Base-by-base conservation (phyloP, 352 stramenopile species). In the Pythium diclinum region DNA sequence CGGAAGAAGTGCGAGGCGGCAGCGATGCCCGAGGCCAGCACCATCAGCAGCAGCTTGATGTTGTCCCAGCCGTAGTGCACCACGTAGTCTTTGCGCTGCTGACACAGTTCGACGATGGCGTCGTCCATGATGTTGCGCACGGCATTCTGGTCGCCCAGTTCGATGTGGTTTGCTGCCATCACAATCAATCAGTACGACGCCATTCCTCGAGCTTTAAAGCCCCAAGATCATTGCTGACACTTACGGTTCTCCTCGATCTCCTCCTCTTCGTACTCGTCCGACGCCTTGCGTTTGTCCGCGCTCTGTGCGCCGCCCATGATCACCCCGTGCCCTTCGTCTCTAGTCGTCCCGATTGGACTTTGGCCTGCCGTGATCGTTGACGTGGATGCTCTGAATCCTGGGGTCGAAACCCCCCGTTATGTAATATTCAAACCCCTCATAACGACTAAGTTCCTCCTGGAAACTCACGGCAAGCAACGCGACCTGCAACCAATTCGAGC, bases 81-180 rank as follows among this genome's bases (percentile, higher is more conserved):
- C 49, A 72, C 65, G 48, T 80, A 89, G 4, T 81, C 67, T 30
- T 75, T 53, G 53, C 81, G 86, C 21, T 74, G 72, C 61, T 91
- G 65, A 57, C 92, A 90, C 59, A 85, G 81, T 69, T 92, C 87
- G 56, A 78, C 64, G 54, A 95, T 78, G 17, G 78, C 81, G 63
- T 95, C 87, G 66, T 95, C 87, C 57, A 95, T 71, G 40, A 95
- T 75, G 64, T 94, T 94, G 71, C 92, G 92, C 33, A 95, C 85
- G 16, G 85, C 87, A 46, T 91, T 90, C 61, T 94, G 85, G 73
- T 95, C 87, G 9, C 83, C 85, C 38, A 81, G 89, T 68, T 95
- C 85, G 44, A 94, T 67, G 53, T 80, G 75, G 42, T 78, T 52
- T 58, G 85, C 72, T 92, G 71, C 10, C 77, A 52, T 59, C 32